These are phyloP conservation scores for Leccinum boreale DNA, from an alignment of 768 basidiomycete genomes.

Conservation along the genomic window DNA sequence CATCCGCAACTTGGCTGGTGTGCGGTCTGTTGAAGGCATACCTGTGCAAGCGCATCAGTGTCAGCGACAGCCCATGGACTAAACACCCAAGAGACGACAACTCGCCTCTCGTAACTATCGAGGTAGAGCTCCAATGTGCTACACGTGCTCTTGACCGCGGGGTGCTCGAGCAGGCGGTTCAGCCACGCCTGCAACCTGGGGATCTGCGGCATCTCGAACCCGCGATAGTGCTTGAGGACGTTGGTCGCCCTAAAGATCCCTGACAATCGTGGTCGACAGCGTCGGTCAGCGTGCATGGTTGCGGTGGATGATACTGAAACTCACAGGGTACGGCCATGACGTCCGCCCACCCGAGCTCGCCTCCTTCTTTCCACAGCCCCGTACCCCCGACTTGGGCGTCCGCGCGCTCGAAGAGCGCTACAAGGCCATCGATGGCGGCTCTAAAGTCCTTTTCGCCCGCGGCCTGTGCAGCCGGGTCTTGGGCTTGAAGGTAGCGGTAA, in stretches of 20 bases:
- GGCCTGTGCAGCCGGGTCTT: slow-evolving; percentile 51
- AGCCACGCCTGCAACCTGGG: slow-evolving; percentile 52
- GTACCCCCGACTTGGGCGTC: slow-evolving; percentile 47
- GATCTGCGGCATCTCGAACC: slow-evolving; percentile 53
- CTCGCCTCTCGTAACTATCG: slow-evolving; percentile 68
- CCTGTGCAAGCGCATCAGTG: slow-evolving; percentile 31
- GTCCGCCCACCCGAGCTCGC: slow-evolving; percentile 59
- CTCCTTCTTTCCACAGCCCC: slow-evolving; percentile 60
- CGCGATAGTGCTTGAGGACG: slow-evolving; percentile 65
- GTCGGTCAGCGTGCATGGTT: neutral
- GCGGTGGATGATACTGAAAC: slow-evolving; percentile 16
- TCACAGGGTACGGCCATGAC: slow-evolving; percentile 70
- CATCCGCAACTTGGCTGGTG: slow-evolving; percentile 72
- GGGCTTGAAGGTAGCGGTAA: slow-evolving; percentile 73
- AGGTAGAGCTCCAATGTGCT: slow-evolving; percentile 65
- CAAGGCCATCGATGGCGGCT: slow-evolving; percentile 47
- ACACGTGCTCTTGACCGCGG: slow-evolving; percentile 63
- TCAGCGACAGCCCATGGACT: neutral
- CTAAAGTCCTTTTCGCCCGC: slow-evolving; percentile 52
- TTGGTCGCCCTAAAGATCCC: slow-evolving; percentile 67
- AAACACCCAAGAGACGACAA: neutral
- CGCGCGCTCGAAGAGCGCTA: slow-evolving; percentile 48
- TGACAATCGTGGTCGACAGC: slow-evolving; percentile 20
- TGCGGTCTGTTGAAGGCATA: slow-evolving; percentile 77
- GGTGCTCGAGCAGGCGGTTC: slow-evolving; percentile 52